A percentile compares a stretch with the other conserved stretches of the same genome.
These are phyloP conservation scores for Tulasnella sp. DNA, from an alignment of 768 basidiomycete species.

Conservation along the genomic window DNA sequence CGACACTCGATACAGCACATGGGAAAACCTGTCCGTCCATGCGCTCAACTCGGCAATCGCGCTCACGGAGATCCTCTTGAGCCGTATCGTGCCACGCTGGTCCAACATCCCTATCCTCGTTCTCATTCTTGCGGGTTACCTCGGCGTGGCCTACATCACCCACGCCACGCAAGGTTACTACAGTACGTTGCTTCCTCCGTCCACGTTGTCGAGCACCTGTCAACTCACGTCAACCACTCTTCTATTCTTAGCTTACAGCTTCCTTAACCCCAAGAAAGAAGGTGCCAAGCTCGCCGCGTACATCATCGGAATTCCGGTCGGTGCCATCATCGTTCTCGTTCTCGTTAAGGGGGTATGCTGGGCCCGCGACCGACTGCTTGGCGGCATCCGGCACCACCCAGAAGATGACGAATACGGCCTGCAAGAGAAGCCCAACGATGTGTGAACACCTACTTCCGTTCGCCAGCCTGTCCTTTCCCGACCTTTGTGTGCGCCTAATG, in stretches of 20 bases:
- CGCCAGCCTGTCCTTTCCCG: too few species aligned
- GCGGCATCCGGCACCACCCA: background rate
- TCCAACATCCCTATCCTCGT: slow-evolving; percentile 35
- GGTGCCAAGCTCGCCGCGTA: slow-evolving; percentile 42
- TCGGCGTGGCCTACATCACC: slow-evolving; percentile 60
- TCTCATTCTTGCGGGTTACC: slow-evolving; percentile 41
- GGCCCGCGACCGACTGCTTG: slow-evolving; percentile 29
- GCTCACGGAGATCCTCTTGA: slow-evolving; percentile 44
- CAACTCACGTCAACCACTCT: background rate
- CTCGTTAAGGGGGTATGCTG: slow-evolving; percentile 34
- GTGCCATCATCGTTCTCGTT: slow-evolving; percentile 10
- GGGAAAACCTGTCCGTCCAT: slow-evolving; percentile 49
- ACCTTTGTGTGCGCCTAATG: too few species aligned
- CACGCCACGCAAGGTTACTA: slow-evolving; percentile 49
- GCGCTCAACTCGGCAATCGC: slow-evolving; percentile 45
- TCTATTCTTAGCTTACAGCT: slow-evolving; percentile 40
- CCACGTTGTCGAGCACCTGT: background rate
- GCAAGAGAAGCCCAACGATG: background rate
- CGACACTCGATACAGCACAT: slow-evolving; percentile 32
- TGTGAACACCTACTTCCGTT: too few species aligned
- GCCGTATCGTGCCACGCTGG: slow-evolving; percentile 46
- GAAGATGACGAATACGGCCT: background rate
- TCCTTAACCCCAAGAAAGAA: slow-evolving; percentile 43
- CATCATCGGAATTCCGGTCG: background rate
- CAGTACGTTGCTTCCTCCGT: slow-evolving; percentile 32